phyloP scores from a whole-genome alignment of 2,329 filamentous ascomycete species.

The Neonectria sp. region DNA sequence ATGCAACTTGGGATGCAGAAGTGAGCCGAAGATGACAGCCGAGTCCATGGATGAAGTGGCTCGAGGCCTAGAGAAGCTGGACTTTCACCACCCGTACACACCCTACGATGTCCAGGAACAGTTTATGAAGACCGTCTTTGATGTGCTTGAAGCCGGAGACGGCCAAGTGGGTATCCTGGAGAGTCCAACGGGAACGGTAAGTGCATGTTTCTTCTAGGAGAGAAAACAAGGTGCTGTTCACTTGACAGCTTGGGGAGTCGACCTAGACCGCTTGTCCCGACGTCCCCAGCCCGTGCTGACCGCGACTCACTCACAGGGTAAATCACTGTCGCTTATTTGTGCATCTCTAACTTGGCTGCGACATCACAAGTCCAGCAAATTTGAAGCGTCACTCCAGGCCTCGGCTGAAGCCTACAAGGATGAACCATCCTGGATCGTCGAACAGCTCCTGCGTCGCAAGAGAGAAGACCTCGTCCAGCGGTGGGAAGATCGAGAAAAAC shows the following conservation, averaged over 20 bases:
- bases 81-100: slow-evolving; percentile 90
- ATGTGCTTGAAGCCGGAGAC: slow-evolving; percentile 77
- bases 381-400: slow-evolving; percentile 66
- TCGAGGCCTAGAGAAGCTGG: slow-evolving; percentile 52
- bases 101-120: slow-evolving; percentile 90
- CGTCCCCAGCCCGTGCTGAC: not conserved
- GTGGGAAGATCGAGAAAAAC: slow-evolving; percentile 82
- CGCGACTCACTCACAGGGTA: slow-evolving; percentile 71
- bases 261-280: not conserved
- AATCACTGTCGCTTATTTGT: slow-evolving; percentile 93
- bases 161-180: slow-evolving; percentile 91
- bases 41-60: slow-evolving; percentile 38
- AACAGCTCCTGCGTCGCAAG: slow-evolving; percentile 80
- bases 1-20: not conserved
- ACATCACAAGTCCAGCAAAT: slow-evolving; percentile 77
- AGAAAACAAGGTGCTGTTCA: not conserved
- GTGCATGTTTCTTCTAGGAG: slow-evolving; percentile 32
- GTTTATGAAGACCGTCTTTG: slow-evolving; percentile 89
- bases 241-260: not conserved
- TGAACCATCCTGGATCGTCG: slow-evolving; percentile 88
- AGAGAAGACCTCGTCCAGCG: slow-evolving; percentile 75
- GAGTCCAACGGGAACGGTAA: slow-evolving; percentile 86
- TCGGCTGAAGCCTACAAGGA: slow-evolving; percentile 67
- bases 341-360: slow-evolving; percentile 93
- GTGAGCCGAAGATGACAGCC: slow-evolving; percentile 38